Percentiles rank a stretch among this genome's conserved stretches.
phyloP scores from a whole-genome alignment of 768 basidiomycete genomes.

The Pleurotus djamor region DNA sequence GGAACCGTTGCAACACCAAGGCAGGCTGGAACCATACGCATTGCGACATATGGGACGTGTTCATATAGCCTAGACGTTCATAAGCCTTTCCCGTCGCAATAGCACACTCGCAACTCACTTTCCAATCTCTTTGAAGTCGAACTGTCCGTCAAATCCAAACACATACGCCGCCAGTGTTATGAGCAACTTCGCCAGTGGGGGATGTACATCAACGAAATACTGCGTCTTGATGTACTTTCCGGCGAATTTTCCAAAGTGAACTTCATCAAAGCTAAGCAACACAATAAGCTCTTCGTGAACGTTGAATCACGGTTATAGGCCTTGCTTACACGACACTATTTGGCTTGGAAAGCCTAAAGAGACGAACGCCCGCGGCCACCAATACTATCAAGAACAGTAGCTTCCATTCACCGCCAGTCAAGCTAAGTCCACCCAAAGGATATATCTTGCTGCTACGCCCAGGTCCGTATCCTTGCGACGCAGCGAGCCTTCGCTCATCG shows the following conservation, averaged over 20 bases:
- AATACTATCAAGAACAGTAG: conserved; percentile 64
- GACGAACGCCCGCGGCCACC: conserved; percentile 76
- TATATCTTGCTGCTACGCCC: conserved; percentile 36
- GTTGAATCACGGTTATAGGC: conserved; percentile 16
- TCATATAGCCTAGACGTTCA: conserved; percentile 63
- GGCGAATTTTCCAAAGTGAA: conserved; percentile 98
- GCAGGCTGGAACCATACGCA: conserved; percentile 92
- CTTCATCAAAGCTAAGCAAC: conserved; percentile 85
- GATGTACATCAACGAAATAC: conserved; percentile 95
- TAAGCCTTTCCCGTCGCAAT: not conserved
- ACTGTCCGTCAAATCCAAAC: conserved; percentile 87
- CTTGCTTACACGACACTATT: conserved; percentile 84
- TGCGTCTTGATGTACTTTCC: conserved; percentile 89
- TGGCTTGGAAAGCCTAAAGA: conserved; percentile 84
- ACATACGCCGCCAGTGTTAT: conserved; percentile 90
- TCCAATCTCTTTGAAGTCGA: conserved; percentile 98
- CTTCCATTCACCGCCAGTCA: conserved; percentile 76
- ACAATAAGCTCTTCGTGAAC: conserved; percentile 1
- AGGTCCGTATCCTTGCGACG: conserved; percentile 61
- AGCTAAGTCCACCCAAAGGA: conserved; percentile 59
- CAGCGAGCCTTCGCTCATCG: conserved; percentile 67
- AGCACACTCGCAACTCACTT: conserved; percentile 55
- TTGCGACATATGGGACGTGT: conserved; percentile 90
- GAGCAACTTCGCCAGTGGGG: conserved; percentile 92
- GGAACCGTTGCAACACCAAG: conserved; percentile 91